phyloP scores from a whole-genome alignment of 176 grass and related monocot species.

The Poa annua region DNA sequence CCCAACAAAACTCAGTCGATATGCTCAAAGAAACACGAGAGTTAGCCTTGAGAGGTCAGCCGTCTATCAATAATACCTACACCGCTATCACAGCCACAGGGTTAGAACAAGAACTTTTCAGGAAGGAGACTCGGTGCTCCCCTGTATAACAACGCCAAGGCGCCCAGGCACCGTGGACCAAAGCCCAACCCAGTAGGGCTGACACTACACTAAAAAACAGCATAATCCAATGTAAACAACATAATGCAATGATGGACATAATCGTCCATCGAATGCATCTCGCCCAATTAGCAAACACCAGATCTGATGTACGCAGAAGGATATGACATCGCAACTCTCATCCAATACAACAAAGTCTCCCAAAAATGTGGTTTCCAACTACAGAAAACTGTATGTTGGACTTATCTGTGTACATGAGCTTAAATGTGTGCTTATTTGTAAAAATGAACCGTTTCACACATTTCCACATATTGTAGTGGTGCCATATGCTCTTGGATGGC shows the following conservation, averaged over 20 bases:
- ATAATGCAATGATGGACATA: neutral
- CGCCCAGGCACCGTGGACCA: too few species aligned
- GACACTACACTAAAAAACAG: neutral
- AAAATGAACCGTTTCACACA: constrained; percentile 6
- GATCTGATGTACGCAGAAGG: neutral
- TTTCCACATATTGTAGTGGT: neutral
- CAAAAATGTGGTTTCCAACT: neutral
- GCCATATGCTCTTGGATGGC: constrained; percentile 20
- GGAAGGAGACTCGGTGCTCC: too few species aligned
- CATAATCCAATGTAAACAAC: neutral
- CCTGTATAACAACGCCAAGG: too few species aligned
- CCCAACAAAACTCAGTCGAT: too few species aligned
- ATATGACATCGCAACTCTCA: neutral
- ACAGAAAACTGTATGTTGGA: neutral
- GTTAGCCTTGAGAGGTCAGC: too few species aligned
- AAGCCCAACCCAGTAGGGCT: too few species aligned
- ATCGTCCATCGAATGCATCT: neutral
- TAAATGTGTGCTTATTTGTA: constrained; percentile 1
- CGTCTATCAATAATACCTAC: too few species aligned
- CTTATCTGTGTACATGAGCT: neutral
- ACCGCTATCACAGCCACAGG: too few species aligned
- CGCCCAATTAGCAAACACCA: neutral
- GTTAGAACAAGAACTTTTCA: too few species aligned
- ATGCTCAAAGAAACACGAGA: too few species aligned
- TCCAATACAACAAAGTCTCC: neutral